Conservation (phyloP, 2,329 filamentous ascomycete species). For the Botrytis tulipae region DNA sequence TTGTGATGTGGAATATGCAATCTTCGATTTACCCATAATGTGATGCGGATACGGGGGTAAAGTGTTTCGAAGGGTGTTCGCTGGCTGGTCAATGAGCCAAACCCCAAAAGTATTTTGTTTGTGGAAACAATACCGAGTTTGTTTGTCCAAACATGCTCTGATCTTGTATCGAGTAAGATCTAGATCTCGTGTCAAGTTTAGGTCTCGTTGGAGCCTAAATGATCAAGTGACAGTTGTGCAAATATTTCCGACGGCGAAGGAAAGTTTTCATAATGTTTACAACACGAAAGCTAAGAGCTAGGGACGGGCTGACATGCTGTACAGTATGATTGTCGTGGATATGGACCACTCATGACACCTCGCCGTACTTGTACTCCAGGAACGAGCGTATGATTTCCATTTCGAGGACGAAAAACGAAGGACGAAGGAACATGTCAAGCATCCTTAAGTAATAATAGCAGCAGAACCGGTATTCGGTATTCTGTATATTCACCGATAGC, state of each 20-base stretch:
- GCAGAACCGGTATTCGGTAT: not conserved
- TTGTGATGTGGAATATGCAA: not conserved
- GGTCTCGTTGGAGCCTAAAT: conserved; percentile 16
- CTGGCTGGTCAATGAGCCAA: not conserved
- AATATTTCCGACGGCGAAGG: conserved; percentile 12
- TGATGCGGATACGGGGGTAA: not conserved
- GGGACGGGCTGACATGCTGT: not conserved
- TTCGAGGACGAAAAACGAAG: not conserved
- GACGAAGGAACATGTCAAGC: not conserved
- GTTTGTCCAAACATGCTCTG: not conserved
- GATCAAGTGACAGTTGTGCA: conserved; percentile 18
- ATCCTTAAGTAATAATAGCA: not conserved
- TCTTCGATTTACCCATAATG: not conserved
- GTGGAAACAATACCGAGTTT: not conserved
- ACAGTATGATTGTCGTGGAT: conserved; percentile 3
- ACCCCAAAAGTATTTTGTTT: not conserved
- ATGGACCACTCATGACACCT: conserved; percentile 7
- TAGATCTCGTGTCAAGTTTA: conserved; percentile 11
- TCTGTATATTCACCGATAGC: conserved; percentile 11
- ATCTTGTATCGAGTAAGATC: not conserved
- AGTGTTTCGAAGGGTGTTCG: not conserved
- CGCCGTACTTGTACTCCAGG: not conserved
- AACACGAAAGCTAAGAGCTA: not conserved
- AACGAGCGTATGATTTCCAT: not conserved
- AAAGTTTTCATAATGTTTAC: not conserved